Base-by-base conservation (phyloP, 1,284 basidiomycete species). In the Marasmius oreades region DNA sequence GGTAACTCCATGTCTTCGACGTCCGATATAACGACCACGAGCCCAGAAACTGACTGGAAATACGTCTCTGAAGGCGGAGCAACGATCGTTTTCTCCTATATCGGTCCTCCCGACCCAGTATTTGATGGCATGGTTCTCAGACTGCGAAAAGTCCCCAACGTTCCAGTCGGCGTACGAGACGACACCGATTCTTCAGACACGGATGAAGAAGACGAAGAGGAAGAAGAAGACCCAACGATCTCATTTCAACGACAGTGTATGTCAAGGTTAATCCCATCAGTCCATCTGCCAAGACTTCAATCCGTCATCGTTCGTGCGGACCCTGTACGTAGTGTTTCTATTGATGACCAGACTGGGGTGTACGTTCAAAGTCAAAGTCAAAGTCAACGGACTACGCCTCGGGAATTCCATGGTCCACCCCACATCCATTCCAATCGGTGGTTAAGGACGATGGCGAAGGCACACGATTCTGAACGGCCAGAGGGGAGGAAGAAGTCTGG, bases 21-120 rank as follows among this genome's bases (percentile, higher is more conserved):
- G 10, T 31, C 31, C 16, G 47, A 50, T 26, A 50, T 50, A 28
- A 50, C 47, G 14, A 28, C 24, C 24, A 50, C 47, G 12, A 33
- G 28, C 47, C 47, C 47, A 31, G 28, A 18, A 23, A 62, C 67
- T 5, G 76, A 93, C 67, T 96, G 93, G 94, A 73, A 70, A 58
- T 97, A 96, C 67, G 74, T 93, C 28, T 86, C 91, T 1, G 94
- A 96, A 72, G 94, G 94, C 14, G 92, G 90, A n/a, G 88, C 92
- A 8, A 90, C 91, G 8, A 84, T 93, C 61, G 91, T 96, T 22
- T 92, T 93, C 70, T 85, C 88, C 7, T 95, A 94, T 67, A 64
- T 67, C 11, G 91, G 92, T 0, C 72, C 80, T 6, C 33, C 28
- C 23, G 69, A 77, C 56, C 68, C 76, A 2, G 59, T 67, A 1